These are phyloP conservation scores for Calocybe cyanea DNA, from an alignment of 768 basidiomycete species.

Conservation along the genomic window DNA sequence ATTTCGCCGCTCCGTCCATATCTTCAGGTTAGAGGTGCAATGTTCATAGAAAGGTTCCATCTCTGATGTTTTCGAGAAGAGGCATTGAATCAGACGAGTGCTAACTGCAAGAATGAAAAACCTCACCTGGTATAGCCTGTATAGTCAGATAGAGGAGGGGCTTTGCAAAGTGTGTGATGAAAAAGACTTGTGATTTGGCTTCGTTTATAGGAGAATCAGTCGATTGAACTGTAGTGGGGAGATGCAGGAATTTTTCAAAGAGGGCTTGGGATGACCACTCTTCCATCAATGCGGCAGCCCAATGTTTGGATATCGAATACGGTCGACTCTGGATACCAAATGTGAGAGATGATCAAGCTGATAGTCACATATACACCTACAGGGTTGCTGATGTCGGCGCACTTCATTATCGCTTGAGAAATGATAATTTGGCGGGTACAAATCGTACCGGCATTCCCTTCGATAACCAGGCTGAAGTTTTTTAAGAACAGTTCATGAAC, in stretches of 20 bases:
- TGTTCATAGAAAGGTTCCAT: conserved; percentile 63
- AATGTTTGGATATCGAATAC: conserved; percentile 85
- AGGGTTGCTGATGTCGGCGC: conserved; percentile 98
- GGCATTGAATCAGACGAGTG: not conserved
- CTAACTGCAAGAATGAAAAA: not conserved
- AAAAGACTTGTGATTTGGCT: conserved; percentile 83
- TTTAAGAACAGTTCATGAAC: conserved; percentile 84
- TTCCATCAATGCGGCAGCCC: conserved; percentile 83
- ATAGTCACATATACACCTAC: conserved; percentile 46
- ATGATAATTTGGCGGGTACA: conserved; percentile 60
- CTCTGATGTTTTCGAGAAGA: conserved; percentile 40
- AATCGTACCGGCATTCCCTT: conserved; percentile 34
- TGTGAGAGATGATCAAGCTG: conserved; percentile 1
- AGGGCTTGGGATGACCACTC: conserved; percentile 91
- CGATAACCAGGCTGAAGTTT: conserved; percentile 50
- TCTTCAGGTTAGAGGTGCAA: conserved; percentile 63
- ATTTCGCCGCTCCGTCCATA: conserved; percentile 58
- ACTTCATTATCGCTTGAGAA: conserved; percentile 92
- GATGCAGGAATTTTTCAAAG: conserved; percentile 75
- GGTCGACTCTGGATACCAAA: conserved; percentile 70
- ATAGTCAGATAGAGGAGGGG: conserved; percentile 80
- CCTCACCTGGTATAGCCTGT: conserved; percentile 69
- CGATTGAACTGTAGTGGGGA: conserved; percentile 58
- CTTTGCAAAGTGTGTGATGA: conserved; percentile 77
- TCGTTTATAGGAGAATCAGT: conserved; percentile 51